A percentile compares a stretch with the other conserved stretches of the same genome.
These are phyloP conservation scores for Hypomontagnella submonticulosa DNA, from an alignment of 495 filamentous ascomycete species.

Conservation along the genomic window DNA sequence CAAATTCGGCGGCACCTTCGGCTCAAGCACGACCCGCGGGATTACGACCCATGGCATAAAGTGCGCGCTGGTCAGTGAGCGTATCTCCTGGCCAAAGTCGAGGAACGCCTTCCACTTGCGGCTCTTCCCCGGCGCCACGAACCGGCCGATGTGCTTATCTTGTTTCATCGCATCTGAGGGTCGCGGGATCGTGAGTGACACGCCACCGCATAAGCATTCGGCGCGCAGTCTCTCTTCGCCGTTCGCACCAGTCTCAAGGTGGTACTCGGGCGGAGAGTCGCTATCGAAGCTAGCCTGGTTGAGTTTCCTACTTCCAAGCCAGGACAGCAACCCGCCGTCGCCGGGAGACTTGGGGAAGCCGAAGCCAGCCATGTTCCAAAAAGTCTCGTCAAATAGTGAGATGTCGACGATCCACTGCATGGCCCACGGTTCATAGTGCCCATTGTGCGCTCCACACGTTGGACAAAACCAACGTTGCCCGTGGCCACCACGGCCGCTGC, in stretches of 20 bases:
- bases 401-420: conserved; percentile 47
- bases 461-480: conserved; percentile 73
- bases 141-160: conserved; percentile 20
- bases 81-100: conserved; percentile 70
- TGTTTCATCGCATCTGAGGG: conserved; percentile 37
- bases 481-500: conserved; percentile 52
- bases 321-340: conserved; percentile 53
- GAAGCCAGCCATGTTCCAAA: conserved; percentile 54
- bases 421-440: conserved; percentile 48
- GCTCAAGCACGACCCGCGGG: conserved; percentile 62
- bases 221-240: conserved; percentile 49
- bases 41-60: conserved; percentile 72
- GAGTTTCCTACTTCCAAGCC: conserved; percentile 53
- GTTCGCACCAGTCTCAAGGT: conserved; percentile 28
- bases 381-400: conserved; percentile 50
- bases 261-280: conserved; percentile 26
- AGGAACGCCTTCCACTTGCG: conserved; percentile 67
- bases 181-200: conserved; percentile 55
- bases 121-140: conserved; percentile 26
- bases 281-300: conserved; percentile 35
- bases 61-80: conserved; percentile 68
- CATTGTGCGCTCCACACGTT: conserved; percentile 73
- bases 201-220: conserved; percentile 58
- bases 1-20: conserved; percentile 53
- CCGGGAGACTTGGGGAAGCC: conserved; percentile 49